phyloP scores from a whole-genome alignment of 2,329 filamentous ascomycete genomes.

The Tolypocladium nubicola region DNA sequence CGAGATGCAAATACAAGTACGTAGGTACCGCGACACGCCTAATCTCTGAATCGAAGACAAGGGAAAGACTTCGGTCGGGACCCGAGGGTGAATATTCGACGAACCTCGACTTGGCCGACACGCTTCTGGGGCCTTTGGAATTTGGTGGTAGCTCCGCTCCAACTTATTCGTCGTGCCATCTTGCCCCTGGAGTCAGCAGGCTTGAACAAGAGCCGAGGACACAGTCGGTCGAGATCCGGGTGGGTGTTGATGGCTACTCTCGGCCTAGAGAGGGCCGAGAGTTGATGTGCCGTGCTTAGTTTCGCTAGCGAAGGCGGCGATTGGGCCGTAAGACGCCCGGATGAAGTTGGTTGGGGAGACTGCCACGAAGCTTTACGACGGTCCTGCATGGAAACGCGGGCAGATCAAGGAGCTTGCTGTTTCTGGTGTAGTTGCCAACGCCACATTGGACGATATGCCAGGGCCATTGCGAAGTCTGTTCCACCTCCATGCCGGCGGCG shows the following conservation, averaged over 20 bases:
- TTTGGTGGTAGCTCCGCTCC: no score
- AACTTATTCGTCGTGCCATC: neutral
- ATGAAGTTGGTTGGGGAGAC: neutral
- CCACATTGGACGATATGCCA: slow-evolving; percentile 4
- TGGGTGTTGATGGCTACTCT: slow-evolving; percentile 1
- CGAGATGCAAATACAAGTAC: neutral
- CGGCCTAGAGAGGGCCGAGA: slow-evolving; percentile 1
- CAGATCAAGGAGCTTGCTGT: slow-evolving; percentile 3
- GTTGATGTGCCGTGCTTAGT: neutral
- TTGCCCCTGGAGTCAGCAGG: neutral
- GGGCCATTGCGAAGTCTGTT: slow-evolving; percentile 1
- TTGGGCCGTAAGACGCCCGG: neutral
- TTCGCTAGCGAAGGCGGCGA: neutral
- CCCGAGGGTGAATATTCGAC: neutral
- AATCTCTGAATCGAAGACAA: neutral
- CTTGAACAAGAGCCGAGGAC: neutral
- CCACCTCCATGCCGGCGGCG: neutral
- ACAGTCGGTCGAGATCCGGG: neutral
- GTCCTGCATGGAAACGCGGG: slow-evolving; percentile 2
- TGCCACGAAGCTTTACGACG: neutral
- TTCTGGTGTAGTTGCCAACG: slow-evolving; percentile 4
- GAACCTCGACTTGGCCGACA: neutral
- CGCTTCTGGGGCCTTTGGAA: neutral
- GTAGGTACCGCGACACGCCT: neutral
- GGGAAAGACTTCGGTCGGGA: neutral